phyloP scores from a whole-genome alignment of 108 stramenopile species.

The Ochromonas danica region DNA sequence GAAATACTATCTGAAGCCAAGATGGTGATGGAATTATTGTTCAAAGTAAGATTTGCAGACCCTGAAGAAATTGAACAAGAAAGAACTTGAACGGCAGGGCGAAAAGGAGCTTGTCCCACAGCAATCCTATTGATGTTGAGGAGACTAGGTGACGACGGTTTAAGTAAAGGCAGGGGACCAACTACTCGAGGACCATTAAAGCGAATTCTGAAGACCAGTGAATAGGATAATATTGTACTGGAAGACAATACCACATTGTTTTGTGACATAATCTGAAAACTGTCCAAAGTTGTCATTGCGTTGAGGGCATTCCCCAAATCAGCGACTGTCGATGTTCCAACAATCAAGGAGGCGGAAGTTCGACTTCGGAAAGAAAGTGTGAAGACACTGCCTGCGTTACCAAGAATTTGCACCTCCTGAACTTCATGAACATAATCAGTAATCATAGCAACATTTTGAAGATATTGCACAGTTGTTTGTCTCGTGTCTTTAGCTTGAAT shows the following conservation, averaged over 20 bases:
- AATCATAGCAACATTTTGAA: conserved; percentile 5
- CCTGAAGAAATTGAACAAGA: conserved; percentile 34
- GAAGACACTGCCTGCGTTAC: not conserved
- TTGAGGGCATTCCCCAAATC: conserved; percentile 35
- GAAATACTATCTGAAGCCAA: not conserved
- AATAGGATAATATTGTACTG: not conserved
- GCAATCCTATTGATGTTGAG: not conserved
- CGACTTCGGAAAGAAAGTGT: conserved; percentile 10
- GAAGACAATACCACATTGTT: not conserved
- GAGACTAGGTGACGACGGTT: not conserved
- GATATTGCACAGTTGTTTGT: conserved; percentile 53
- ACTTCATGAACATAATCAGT: conserved; percentile 47
- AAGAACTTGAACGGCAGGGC: conserved; percentile 60
- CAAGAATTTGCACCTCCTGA: conserved; percentile 5
- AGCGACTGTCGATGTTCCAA: conserved; percentile 41
- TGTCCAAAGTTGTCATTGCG: not conserved
- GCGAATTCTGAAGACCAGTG: not conserved
- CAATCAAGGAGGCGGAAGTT: conserved; percentile 27
- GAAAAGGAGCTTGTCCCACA: conserved; percentile 64
- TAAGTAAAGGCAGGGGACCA: not conserved
- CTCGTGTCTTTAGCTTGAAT: conserved; percentile 61
- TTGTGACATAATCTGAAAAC: not conserved
- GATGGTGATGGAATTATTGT: not conserved
- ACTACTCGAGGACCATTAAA: not conserved
- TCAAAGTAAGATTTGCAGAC: not conserved